A percentile compares a stretch with the other conserved stretches of the same genome.
Evolutionary conservation across 1,139 yeast genomes (phyloP).

Genomic region (Kodamaea arcana): DNA sequence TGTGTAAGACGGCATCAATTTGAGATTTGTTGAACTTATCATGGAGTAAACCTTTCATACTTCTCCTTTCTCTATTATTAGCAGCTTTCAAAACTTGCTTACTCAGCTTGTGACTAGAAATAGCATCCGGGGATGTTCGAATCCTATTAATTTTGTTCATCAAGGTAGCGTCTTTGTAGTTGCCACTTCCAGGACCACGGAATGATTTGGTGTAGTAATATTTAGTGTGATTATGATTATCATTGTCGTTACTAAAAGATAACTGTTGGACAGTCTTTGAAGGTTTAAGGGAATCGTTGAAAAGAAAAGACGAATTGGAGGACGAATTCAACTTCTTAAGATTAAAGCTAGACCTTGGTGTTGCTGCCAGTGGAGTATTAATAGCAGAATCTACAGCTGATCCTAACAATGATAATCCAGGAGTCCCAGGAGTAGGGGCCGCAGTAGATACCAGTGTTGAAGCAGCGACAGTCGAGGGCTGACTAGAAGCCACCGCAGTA

Average conservation of each 20-base stretch:
- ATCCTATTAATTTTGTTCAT: slow-evolving; percentile 38
- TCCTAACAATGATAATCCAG: slow-evolving; percentile 2
- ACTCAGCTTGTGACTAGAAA: slow-evolving; percentile 13
- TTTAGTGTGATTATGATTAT: slow-evolving; percentile 30
- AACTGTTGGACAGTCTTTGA: slow-evolving; percentile 37
- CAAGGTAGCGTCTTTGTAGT: slow-evolving; percentile 43
- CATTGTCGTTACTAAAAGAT: slow-evolving; percentile 34
- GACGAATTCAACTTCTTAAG: slow-evolving; percentile 16
- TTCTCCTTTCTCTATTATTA: slow-evolving; percentile 17
- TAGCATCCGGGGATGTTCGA: slow-evolving; percentile 16
- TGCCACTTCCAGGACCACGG: slow-evolving; percentile 47
- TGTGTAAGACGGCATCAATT: slow-evolving; percentile 27
- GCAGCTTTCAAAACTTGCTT: slow-evolving; percentile 7
- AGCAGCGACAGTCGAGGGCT: neutral
- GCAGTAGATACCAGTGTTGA: neutral
- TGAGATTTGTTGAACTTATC: slow-evolving; percentile 31
- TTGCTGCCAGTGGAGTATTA: slow-evolving; percentile 10
- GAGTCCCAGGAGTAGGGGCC: neutral
- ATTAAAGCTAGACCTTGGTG: slow-evolving; percentile 8
- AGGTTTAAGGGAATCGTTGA: slow-evolving; percentile 23
- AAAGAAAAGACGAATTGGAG: slow-evolving; percentile 22
- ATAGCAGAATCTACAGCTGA: slow-evolving; percentile 6
- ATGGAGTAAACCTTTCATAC: slow-evolving; percentile 38
- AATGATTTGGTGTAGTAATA: slow-evolving; percentile 40
- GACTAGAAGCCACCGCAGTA: neutral